These are phyloP conservation scores for Helianthus annuus DNA, from an alignment of 129 eudicot species.

Conservation along the genomic window HanXRQr2.0-SUNRISE NC_035447.2:14839045-14839544, in stretches of 20 bases:
- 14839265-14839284: constrained; percentile 8
- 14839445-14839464: too few species aligned
- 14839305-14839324: constrained; percentile 6
- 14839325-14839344: not conserved
- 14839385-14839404: not conserved
- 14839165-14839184: constrained; percentile 86
- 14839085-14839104: constrained; percentile 43
- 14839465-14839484: too few species aligned
- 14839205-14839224: constrained; percentile 96
- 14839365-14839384: not conserved
- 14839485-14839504: too few species aligned
- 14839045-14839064: constrained; percentile 84
- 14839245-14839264: constrained; percentile 44
- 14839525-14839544: too few species aligned
- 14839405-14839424: not conserved
- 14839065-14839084: constrained; percentile 72
- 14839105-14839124: constrained; percentile 79
- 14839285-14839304: constrained; percentile 6
- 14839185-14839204: constrained; percentile 95
- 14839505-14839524: too few species aligned
- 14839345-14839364: not conserved
- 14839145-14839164: constrained; percentile 66
- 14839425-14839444: not conserved
- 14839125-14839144: constrained; percentile 76
- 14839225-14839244: constrained; percentile 97